Base-by-base conservation (phyloP, 805 yeast species). In the Ogataea salicorniae region DNA sequence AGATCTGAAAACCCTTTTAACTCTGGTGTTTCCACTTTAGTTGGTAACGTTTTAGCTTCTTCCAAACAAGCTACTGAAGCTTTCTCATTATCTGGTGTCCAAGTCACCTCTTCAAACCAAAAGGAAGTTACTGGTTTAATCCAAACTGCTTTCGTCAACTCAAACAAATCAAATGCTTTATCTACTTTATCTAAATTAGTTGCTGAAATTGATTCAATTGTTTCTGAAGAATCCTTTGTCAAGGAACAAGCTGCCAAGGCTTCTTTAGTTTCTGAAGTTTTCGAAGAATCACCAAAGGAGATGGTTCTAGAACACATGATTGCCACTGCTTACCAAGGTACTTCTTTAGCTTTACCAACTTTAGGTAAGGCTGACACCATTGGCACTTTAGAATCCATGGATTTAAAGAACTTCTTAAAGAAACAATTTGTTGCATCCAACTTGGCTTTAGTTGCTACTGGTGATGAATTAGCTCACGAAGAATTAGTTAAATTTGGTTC, bases 281-380 rank as follows among this genome's bases (percentile, higher is more conserved):
- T 83, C 51, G 95, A 87, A 72, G 64, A 70, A 45, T 66, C 58
- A 50, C 79, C 84, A 58, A 74, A 77, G 51, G 65, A 74, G 47
- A 76, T 74, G 70, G 85, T 83, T 44, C 60, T 81, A 57, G 87
- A 84, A 71, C 95, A 87, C 70, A 76, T 87, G 73, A 80, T 82
- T 63, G 79, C 91, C 51, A 79, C 91, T 52, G 95, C 95, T 47
- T 87, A 81, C 84, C 95, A 87, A 73, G 88, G 89, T 62, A 82
- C 88, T 61, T 82, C 94, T 31, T 74, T 87, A 56, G 85, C 84
- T 46, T 73, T 87, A 64, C 94, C 95, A 68, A 74, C 78, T 38
- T 74, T 76, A 61, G 95, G 95, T 76, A 85, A 88, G 54, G 57
- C 73, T 35, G 94, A 85, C 53, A 73, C 87, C 42, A 58, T 87